Conservation (phyloP, 2,329 filamentous ascomycete genomes). For the Cladosporium cucumerinum region DNA sequence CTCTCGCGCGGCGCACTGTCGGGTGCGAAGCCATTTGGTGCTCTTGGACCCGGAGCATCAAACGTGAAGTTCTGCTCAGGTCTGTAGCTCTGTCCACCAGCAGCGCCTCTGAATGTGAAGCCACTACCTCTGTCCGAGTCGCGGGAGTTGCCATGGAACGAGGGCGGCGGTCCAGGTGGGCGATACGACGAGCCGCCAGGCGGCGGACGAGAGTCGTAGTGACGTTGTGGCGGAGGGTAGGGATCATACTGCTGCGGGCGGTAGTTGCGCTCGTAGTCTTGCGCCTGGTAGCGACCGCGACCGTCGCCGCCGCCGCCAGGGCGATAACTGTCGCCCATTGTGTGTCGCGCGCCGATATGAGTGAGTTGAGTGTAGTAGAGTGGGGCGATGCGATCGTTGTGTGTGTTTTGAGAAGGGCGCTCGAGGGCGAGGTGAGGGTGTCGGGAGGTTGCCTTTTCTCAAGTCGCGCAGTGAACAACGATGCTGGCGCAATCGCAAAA, state of each 20-base stretch:
- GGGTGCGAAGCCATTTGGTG: constrained; percentile 13
- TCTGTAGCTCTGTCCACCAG: constrained; percentile 8
- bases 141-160: neutral
- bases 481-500: constrained; percentile 1
- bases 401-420: neutral
- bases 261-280: constrained; percentile 6
- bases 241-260: constrained; percentile 8
- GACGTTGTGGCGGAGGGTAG: neutral
- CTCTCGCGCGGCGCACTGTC: constrained; percentile 2
- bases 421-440: neutral
- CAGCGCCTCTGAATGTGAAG: constrained; percentile 16
- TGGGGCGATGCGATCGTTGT: neutral
- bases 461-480: neutral
- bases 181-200: neutral
- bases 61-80: constrained; percentile 16
- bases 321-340: constrained; percentile 14
- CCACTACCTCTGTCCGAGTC: neutral
- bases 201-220: constrained; percentile 9
- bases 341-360: neutral
- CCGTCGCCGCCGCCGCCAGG: constrained; percentile 5
- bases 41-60: constrained; percentile 4
- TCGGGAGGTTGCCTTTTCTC: neutral
- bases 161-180: neutral
- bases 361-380: neutral
- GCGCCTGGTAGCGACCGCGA: constrained; percentile 10